These are phyloP conservation scores for Nothomitra cinnamomea DNA, from an alignment of 2,329 filamentous ascomycete species.

Conservation along the genomic window DNA sequence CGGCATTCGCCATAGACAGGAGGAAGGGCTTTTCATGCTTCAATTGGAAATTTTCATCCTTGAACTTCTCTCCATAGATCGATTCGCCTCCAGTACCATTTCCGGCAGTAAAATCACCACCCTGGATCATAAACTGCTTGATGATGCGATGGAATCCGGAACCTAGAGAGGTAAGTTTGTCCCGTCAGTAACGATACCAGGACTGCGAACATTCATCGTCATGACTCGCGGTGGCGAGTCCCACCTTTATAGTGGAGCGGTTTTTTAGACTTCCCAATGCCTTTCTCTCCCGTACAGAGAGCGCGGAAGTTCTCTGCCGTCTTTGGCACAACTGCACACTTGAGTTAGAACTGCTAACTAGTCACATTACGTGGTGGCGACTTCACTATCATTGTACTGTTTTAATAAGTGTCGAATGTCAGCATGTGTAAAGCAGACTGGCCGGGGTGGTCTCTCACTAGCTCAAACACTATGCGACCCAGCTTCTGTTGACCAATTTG, in stretches of 20 bases:
- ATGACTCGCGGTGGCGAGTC: neutral
- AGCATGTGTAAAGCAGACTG: neutral
- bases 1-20: slow-evolving; percentile 95
- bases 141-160: slow-evolving; percentile 92
- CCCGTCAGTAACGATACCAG: neutral
- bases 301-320: slow-evolving; percentile 93
- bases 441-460: slow-evolving; percentile 31
- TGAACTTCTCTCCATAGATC: slow-evolving; percentile 95
- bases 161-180: slow-evolving; percentile 26
- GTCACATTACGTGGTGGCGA: neutral
- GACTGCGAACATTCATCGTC: neutral
- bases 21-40: slow-evolving; percentile 91
- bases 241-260: slow-evolving; percentile 73
- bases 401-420: neutral
- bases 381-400: slow-evolving; percentile 26
- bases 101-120: slow-evolving; percentile 88
- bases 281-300: slow-evolving; percentile 91
- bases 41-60: slow-evolving; percentile 84
- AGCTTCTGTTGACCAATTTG: slow-evolving; percentile 55
- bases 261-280: slow-evolving; percentile 62
- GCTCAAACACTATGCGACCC: slow-evolving; percentile 74
- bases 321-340: slow-evolving; percentile 56
- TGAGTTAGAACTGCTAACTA: neutral
- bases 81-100: slow-evolving; percentile 93
- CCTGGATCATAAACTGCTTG: slow-evolving; percentile 97